Percentiles rank a stretch among this genome's conserved stretches.
phyloP scores from a whole-genome alignment of 495 filamentous ascomycete species.

The Polyplosphaeria fusca region DNA sequence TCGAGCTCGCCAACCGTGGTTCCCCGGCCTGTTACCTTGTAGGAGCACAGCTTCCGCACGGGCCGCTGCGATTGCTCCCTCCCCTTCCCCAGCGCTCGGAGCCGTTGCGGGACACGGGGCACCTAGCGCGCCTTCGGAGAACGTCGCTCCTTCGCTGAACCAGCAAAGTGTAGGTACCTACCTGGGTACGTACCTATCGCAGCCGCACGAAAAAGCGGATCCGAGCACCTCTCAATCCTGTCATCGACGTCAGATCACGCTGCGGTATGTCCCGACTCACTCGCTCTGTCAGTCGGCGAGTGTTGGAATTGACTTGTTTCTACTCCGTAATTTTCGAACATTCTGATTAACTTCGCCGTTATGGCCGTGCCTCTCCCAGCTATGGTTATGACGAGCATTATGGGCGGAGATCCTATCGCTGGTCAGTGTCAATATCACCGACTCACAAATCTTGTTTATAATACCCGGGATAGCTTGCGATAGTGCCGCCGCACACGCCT shows the following conservation, averaged over 20 bases:
- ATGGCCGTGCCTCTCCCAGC: neutral
- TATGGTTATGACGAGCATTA: neutral
- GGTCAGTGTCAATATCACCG: neutral
- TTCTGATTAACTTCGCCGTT: neutral
- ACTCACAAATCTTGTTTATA: slow-evolving; percentile 17
- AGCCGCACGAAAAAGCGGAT: no score
- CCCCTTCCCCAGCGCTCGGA: neutral
- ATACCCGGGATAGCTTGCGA: slow-evolving; percentile 11
- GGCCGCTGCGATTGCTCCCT: neutral
- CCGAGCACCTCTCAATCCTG: no score
- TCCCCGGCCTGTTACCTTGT: neutral
- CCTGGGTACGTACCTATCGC: neutral
- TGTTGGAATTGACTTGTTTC: slow-evolving; percentile 13
- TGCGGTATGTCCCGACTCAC: no score
- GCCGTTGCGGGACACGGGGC: slow-evolving; percentile 4
- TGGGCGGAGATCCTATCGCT: slow-evolving; percentile 3
- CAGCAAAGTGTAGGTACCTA: slow-evolving; percentile 1
- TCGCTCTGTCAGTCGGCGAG: no score
- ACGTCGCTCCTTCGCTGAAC: slow-evolving; percentile 6
- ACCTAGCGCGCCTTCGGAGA: slow-evolving; percentile 1
- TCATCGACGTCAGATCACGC: no score
- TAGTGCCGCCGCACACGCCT: slow-evolving; percentile 10
- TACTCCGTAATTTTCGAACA: neutral
- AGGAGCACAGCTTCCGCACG: no score
- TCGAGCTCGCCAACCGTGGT: neutral